Evolutionary conservation across 352 stramenopile species (phyloP).

Genomic region (Pythium phragmiticola): DNA sequence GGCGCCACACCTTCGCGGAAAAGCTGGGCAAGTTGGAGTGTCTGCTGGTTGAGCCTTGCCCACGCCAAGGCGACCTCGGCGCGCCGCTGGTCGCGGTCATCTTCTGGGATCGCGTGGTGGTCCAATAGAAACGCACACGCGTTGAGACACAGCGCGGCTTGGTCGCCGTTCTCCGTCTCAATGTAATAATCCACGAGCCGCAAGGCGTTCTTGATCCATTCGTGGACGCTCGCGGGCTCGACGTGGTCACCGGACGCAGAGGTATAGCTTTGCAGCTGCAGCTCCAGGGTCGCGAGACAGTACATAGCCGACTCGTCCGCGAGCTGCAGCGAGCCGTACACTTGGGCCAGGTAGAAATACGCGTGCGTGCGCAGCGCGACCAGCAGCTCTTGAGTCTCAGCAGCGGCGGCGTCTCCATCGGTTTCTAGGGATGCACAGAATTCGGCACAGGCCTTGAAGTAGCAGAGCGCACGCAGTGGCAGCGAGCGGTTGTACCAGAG

Average conservation of each 20-base stretch:
- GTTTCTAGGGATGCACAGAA: slow-evolving; percentile 22
- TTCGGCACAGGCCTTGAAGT: slow-evolving; percentile 39
- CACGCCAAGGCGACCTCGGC: slow-evolving; percentile 52
- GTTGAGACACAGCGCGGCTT: slow-evolving; percentile 46
- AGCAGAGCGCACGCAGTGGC: slow-evolving; percentile 50
- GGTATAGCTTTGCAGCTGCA: slow-evolving; percentile 41
- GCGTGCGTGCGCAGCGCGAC: slow-evolving; percentile 40
- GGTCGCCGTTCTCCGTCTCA: slow-evolving; percentile 39
- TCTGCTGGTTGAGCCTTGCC: slow-evolving; percentile 49
- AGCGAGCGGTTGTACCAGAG: slow-evolving; percentile 62
- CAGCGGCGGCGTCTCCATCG: slow-evolving; percentile 9
- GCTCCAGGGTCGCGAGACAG: slow-evolving; percentile 62
- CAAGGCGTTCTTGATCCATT: slow-evolving; percentile 61
- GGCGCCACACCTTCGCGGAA: slow-evolving; percentile 15
- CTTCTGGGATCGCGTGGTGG: slow-evolving; percentile 17
- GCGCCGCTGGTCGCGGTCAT: slow-evolving; percentile 27
- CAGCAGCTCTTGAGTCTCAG: slow-evolving; percentile 11
- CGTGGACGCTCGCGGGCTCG: slow-evolving; percentile 27
- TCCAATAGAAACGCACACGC: slow-evolving; percentile 45
- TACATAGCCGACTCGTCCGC: slow-evolving; percentile 54
- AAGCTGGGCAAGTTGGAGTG: slow-evolving; percentile 39
- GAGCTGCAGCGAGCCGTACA: slow-evolving; percentile 52
- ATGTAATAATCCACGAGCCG: slow-evolving; percentile 65
- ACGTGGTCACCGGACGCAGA: background rate
- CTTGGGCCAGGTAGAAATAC: slow-evolving; percentile 73